These are phyloP conservation scores for Kodamaea plutei DNA, from an alignment of 1,139 yeast species.

Conservation along the genomic window DNA sequence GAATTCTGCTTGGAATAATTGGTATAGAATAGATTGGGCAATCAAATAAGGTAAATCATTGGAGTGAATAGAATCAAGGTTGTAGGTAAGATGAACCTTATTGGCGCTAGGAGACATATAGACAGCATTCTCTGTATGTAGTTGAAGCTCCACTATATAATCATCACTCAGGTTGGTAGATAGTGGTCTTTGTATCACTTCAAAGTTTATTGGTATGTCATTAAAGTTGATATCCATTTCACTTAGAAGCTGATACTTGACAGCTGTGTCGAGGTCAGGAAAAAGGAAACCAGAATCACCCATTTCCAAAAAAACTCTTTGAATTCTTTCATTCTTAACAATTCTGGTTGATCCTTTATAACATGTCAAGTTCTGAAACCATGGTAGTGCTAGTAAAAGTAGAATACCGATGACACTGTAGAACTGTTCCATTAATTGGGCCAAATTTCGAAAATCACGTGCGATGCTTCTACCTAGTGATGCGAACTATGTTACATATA, in stretches of 20 bases:
- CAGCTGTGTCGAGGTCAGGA: slow-evolving; percentile 46
- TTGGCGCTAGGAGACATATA: slow-evolving; percentile 36
- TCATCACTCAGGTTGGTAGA: slow-evolving; percentile 10
- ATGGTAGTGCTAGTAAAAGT: too few species aligned
- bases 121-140: slow-evolving; percentile 30
- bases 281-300: slow-evolving; percentile 39
- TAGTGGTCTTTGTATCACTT: slow-evolving; percentile 1
- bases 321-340: too few species aligned
- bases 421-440: too few species aligned
- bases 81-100: slow-evolving; percentile 39
- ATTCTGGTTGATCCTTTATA: too few species aligned
- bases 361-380: too few species aligned
- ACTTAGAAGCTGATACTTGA: slow-evolving; percentile 31
- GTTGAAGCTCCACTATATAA: slow-evolving; percentile 25
- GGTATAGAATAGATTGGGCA: slow-evolving; percentile 54
- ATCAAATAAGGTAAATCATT: slow-evolving; percentile 61
- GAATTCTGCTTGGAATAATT: slow-evolving; percentile 49
- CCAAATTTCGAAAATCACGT: too few species aligned
- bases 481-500: too few species aligned
- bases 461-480: too few species aligned
- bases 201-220: slow-evolving; percentile 1
- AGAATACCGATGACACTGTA: too few species aligned
- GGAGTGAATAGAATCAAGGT: slow-evolving; percentile 43
- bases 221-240: slow-evolving; percentile 11
- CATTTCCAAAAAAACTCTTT: slow-evolving; percentile 29